Base-by-base conservation (phyloP, 345 rosid species). In the Dipteronia dyeriana region DNA sequence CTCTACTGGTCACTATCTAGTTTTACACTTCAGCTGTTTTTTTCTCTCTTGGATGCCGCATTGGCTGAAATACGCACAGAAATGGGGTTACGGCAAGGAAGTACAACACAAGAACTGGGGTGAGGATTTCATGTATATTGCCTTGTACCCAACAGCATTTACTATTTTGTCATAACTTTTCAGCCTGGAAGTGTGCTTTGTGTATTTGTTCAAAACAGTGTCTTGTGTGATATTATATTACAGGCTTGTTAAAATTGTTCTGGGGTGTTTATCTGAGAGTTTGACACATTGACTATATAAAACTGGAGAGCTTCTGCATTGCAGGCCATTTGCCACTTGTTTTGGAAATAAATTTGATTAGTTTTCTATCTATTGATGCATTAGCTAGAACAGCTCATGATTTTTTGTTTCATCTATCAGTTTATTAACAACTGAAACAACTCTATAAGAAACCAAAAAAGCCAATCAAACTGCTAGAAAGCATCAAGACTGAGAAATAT, bases 41-140 rank as follows among this genome's bases (percentile, higher is more conserved):
- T 75, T 75, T 60, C 7, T 25, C 57, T 22, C 68, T 51, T 8
- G 23, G 66, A 72, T 57, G 66, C 14, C 11, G 34, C 14, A 17
- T 60, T 56, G 54, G 54, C 31, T 29, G 65, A 75, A 59, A 7
- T 31, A 23, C 14, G 51, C 39, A 38, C 64, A 41, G 63, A 61
- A 17, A 47, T 25, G 34, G 59, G 12, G 59, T 60, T 70, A 51
- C 65, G 66, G 75, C 6, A 34, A 34, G 6, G 38, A 34, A 34
- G 38, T 34, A 34, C 38, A 4, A 34, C 38, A 34, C 6, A 34
- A 34, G 38, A 34, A 41, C 34, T 19, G 38, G n/a, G 57, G 73
- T 23, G 23, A 78, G 77, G 78, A 63, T 65, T 77, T 77, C 41
- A 62, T 82, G 87, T 81, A 82, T 41, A 82, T 84, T 79, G 43